phyloP scores from a whole-genome alignment of 768 basidiomycete genomes.

The Paxillus rubicundulus region DNA sequence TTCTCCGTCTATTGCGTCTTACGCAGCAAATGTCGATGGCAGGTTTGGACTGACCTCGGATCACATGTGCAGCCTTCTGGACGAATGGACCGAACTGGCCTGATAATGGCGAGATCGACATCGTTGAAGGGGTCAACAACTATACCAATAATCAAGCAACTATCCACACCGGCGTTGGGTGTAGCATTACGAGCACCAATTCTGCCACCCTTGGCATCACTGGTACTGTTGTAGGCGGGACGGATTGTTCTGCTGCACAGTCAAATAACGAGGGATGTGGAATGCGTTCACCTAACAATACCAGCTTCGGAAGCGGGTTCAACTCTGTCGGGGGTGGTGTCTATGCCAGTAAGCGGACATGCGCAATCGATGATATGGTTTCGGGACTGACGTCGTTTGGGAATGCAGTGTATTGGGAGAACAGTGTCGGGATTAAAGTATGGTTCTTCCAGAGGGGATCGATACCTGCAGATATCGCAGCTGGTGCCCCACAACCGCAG shows the following conservation, averaged over 20 bases:
- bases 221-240: conserved; percentile 64
- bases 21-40: not conserved
- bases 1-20: not conserved
- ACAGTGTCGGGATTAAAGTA: conserved; percentile 76
- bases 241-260: conserved; percentile 67
- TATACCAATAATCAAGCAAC: conserved; percentile 82
- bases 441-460: conserved; percentile 78
- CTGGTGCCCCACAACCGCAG: conserved; percentile 69
- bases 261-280: conserved; percentile 84
- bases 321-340: conserved; percentile 85
- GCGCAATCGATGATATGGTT: not conserved
- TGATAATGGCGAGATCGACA: conserved; percentile 72
- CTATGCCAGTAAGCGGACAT: conserved; percentile 70
- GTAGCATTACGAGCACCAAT: conserved; percentile 53
- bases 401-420: conserved; percentile 16
- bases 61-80: conserved; percentile 41
- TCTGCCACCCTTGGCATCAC: conserved; percentile 51
- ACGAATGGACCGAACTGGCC: conserved; percentile 48
- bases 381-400: not conserved
- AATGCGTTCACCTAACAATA: conserved; percentile 53
- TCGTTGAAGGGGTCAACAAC: conserved; percentile 79
- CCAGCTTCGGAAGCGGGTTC: conserved; percentile 82
- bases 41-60: not conserved
- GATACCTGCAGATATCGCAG: conserved; percentile 74
- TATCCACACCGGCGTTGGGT: conserved; percentile 74